Evolutionary conservation across 2,329 filamentous ascomycete species (phyloP).

Genomic region (Sclerotinia nivalis): DNA sequence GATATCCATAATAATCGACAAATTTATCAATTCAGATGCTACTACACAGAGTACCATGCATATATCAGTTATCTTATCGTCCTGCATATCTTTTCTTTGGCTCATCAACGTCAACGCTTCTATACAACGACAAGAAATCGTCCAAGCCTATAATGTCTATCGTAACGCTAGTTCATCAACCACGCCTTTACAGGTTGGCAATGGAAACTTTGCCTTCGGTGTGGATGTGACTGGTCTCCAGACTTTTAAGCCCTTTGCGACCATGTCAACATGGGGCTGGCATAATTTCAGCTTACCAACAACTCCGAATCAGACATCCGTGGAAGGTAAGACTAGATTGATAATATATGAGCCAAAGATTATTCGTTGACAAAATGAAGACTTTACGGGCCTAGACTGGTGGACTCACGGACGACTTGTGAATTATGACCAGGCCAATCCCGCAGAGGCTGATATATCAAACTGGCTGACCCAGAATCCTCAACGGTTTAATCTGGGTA

Average conservation of each 20-base stretch:
- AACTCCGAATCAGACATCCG: slow-evolving; percentile 39
- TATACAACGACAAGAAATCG: slow-evolving; percentile 5
- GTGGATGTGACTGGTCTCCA: slow-evolving; percentile 50
- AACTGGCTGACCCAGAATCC: slow-evolving; percentile 56
- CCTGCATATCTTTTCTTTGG: not conserved
- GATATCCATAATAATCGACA: not conserved
- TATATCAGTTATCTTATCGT: not conserved
- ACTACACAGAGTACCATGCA: not conserved
- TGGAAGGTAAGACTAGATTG: slow-evolving; percentile 25
- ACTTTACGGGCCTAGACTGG: slow-evolving; percentile 27
- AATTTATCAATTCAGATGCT: not conserved
- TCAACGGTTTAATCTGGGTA: slow-evolving; percentile 48
- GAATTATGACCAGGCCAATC: slow-evolving; percentile 48
- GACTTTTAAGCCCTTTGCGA: slow-evolving; percentile 47
- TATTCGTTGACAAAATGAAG: slow-evolving; percentile 24
- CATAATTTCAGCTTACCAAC: slow-evolving; percentile 48
- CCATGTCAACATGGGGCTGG: slow-evolving; percentile 49
- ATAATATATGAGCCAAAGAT: slow-evolving; percentile 35
- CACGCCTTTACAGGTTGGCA: slow-evolving; percentile 46
- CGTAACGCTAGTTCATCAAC: slow-evolving; percentile 39
- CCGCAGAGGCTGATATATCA: slow-evolving; percentile 43
- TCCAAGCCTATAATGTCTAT: slow-evolving; percentile 28
- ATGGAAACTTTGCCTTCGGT: slow-evolving; percentile 51
- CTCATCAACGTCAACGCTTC: not conserved
- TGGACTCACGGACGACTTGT: slow-evolving; percentile 48